Evolutionary conservation across 2,329 filamentous ascomycete species (phyloP), one percentile per base, ranked within the genome.

Genomic region (Ceratocystis destructans): DNA sequence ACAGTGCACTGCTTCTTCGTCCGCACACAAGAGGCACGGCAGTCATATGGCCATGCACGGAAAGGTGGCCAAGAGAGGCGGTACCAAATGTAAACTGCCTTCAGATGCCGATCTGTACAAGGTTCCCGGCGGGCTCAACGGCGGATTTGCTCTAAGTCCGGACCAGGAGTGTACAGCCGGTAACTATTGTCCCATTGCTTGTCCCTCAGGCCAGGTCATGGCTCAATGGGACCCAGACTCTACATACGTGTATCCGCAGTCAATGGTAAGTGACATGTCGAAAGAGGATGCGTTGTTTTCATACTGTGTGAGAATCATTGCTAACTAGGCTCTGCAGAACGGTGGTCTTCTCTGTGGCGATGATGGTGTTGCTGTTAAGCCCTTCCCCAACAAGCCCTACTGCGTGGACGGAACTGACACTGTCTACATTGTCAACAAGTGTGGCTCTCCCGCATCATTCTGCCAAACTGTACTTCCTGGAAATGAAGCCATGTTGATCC

Each of bases 401-500:
- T 93, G 89, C 74, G 82, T 87, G 62, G 78, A 84, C 50, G 88
- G 88, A 59, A 83, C 83, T 22, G 87, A 86, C 55, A 73, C 83
- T 6, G 80, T 92, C 65, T 77, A 79, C 66, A 88, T 82, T 45
- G 78, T 84, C 68, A 92, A 90, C 77, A 85, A 86, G 70, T 83
- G 81, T 69, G 80, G 82, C 57, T 76, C 78, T 45, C 72, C 80
- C 15, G 81, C 90, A 65, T 83, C 88, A 2, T 89, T 88, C 76
- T 92, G 88, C 75, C 88, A 92, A 76, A 92, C 88, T 3, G 86
- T 90, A 15, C 76, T 91, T 68, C 88, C 88, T 20, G 88, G 88
- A 62, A 87, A 90, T 71, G 88, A 92, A 77, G 86, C 86, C 68
- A 92, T 92, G 88, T 79, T 91, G 70, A 91, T 91, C 71, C 87